These are phyloP conservation scores for Dactylellina haptotyla DNA, from an alignment of 2,329 filamentous ascomycete species.

Conservation along the genomic window DNA sequence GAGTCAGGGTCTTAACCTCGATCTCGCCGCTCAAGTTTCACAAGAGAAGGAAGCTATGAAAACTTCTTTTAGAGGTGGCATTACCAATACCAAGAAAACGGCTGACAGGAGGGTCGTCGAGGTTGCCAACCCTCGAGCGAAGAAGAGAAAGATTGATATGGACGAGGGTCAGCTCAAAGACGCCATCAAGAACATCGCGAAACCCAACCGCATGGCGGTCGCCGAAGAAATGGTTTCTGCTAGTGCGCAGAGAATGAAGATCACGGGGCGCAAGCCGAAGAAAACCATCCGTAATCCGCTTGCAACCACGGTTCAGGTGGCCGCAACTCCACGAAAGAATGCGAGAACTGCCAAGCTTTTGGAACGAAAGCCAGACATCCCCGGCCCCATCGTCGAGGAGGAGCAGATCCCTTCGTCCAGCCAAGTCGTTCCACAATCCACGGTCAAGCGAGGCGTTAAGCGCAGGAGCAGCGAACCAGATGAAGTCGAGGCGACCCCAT, in stretches of 20 bases:
- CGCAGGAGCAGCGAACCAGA: constrained; percentile 17
- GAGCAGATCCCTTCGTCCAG: constrained; percentile 36
- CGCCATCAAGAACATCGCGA: constrained; percentile 77
- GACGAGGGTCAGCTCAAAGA: constrained; percentile 73
- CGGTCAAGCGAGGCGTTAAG: constrained; percentile 38
- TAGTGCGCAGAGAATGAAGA: constrained; percentile 70
- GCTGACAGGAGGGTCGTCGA: constrained; percentile 47
- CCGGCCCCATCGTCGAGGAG: constrained; percentile 36
- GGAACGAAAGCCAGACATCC: constrained; percentile 28
- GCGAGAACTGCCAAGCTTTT: constrained; percentile 19
- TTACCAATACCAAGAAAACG: constrained; percentile 47
- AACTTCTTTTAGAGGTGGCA: constrained; percentile 49
- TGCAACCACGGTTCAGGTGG: constrained; percentile 58
- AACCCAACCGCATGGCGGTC: constrained; percentile 77
- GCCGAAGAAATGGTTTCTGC: constrained; percentile 75
- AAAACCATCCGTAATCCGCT: constrained; percentile 64
- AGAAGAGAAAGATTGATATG: constrained; percentile 66
- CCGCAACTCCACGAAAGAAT: constrained; percentile 58
- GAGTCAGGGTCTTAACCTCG: constrained; percentile 26
- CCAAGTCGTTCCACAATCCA: constrained; percentile 53
- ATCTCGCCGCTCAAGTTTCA: constrained; percentile 44
- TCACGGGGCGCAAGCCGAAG: constrained; percentile 64
- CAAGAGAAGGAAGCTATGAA: constrained; percentile 47
- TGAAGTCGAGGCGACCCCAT: constrained; percentile 36
- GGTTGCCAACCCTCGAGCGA: constrained; percentile 31